phyloP scores from a whole-genome alignment of 441 rosid genomes.

The Erodium moschatum region DNA sequence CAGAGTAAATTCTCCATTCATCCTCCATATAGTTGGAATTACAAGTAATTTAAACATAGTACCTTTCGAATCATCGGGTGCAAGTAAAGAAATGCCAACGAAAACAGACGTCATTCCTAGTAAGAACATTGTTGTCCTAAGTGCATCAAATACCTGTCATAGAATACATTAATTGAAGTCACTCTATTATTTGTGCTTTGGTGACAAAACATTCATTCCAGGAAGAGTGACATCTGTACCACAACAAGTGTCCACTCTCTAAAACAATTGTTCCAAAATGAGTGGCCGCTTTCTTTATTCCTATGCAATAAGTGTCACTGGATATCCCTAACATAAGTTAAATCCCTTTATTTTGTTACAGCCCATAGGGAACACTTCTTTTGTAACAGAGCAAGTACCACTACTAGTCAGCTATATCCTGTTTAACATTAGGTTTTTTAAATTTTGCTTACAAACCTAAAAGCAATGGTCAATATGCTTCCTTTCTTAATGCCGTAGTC shows the following conservation, averaged over 20 bases:
- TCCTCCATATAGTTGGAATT: background rate
- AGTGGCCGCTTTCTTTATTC: background rate
- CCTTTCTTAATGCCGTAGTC: too few relatives aligned
- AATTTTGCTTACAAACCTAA: too few relatives aligned
- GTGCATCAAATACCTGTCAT: constrained; percentile 70
- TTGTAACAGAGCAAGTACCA: too few relatives aligned
- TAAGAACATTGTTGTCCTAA: constrained; percentile 89
- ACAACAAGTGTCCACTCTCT: too few relatives aligned
- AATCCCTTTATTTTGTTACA: background rate
- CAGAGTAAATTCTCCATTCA: constrained; percentile 8
- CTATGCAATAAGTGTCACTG: too few relatives aligned
- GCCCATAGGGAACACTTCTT: background rate
- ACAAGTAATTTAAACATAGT: constrained; percentile 6
- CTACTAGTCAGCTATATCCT: too few relatives aligned
- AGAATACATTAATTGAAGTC: constrained; percentile 8
- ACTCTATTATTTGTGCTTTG: background rate
- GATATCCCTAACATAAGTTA: background rate
- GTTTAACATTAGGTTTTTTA: too few relatives aligned
- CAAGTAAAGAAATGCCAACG: constrained; percentile 77
- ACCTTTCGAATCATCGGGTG: constrained; percentile 92
- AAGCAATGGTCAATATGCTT: too few relatives aligned
- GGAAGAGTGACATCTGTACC: background rate
- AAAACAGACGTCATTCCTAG: constrained; percentile 80
- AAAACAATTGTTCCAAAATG: background rate
- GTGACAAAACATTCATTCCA: background rate